These are phyloP conservation scores for Porphyrellus cyaneotinctus DNA, from an alignment of 768 basidiomycete genomes.

Conservation along the genomic window DNA sequence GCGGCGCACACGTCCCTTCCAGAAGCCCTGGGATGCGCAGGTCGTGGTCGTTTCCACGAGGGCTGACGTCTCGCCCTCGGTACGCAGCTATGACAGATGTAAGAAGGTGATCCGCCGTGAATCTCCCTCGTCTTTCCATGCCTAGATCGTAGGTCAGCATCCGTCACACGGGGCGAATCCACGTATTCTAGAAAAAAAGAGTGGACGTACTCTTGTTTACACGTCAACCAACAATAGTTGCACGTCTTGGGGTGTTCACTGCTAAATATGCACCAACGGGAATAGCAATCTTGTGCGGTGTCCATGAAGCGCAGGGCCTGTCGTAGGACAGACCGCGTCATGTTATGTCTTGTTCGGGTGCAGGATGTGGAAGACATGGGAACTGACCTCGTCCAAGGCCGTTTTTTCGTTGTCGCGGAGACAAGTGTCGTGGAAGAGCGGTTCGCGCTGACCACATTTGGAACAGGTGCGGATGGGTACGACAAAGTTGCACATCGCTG, in stretches of 20 bases:
- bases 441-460: slow-evolving; percentile 24
- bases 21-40: slow-evolving; percentile 8
- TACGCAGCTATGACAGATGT: slow-evolving; percentile 26
- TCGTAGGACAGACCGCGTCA: not conserved
- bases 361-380: not conserved
- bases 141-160: slow-evolving; percentile 11
- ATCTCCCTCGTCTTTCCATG: slow-evolving; percentile 30
- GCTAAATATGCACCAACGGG: slow-evolving; percentile 29
- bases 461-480: slow-evolving; percentile 31
- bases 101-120: slow-evolving; percentile 29
- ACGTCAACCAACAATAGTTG: slow-evolving; percentile 27
- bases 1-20: not conserved
- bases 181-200: too few species aligned
- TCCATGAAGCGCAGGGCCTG: slow-evolving; percentile 28
- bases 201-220: slow-evolving; percentile 24
- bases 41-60: slow-evolving; percentile 21
- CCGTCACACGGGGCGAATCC: not conserved
- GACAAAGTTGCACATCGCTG: slow-evolving; percentile 30
- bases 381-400: slow-evolving; percentile 18
- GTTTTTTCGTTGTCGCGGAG: slow-evolving; percentile 17
- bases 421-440: slow-evolving; percentile 22
- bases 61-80: slow-evolving; percentile 17
- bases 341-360: not conserved
- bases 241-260: slow-evolving; percentile 26
- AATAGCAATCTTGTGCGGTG: slow-evolving; percentile 30